Conservation (phyloP, 768 basidiomycete genomes). For the Pleurotus eryngii region DNA sequence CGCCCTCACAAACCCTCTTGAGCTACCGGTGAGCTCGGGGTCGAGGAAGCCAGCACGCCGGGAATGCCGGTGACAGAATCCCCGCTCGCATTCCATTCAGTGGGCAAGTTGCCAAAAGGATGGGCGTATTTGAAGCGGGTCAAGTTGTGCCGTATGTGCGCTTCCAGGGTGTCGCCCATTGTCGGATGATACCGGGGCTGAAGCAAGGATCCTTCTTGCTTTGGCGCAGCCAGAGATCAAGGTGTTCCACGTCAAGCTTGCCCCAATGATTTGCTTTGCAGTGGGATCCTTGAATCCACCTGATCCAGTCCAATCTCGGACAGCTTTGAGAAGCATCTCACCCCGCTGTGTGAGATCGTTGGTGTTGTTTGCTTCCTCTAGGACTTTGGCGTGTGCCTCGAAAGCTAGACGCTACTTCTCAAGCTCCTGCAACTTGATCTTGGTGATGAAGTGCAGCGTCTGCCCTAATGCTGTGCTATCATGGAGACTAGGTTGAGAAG, state of each 20-base stretch:
- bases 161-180: conserved; percentile 35
- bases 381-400: conserved; percentile 28
- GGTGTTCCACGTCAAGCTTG: conserved; percentile 22
- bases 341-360: conserved; percentile 24
- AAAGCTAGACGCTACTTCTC: conserved; percentile 35
- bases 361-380: conserved; percentile 21
- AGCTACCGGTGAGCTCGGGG: neutral
- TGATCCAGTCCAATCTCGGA: conserved; percentile 32
- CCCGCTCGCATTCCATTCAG: conserved; percentile 42
- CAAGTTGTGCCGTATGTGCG: conserved; percentile 32
- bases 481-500: neutral
- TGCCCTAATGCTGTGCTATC: conserved; percentile 25
- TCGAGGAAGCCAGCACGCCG: neutral
- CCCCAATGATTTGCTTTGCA: conserved; percentile 4
- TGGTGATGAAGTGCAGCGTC: conserved; percentile 40
- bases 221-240: conserved; percentile 36
- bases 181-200: conserved; percentile 27
- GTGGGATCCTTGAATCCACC: conserved; percentile 16
- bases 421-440: conserved; percentile 40
- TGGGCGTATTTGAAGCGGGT: conserved; percentile 37
- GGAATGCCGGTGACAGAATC: conserved; percentile 30
- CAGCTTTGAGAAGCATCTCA: conserved; percentile 30
- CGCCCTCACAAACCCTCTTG: conserved; percentile 23
- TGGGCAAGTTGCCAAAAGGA: conserved; percentile 39
- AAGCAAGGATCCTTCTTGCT: conserved; percentile 40